phyloP scores from a whole-genome alignment of 202 grass and related monocot species.

The Saccharum hybrid region DNA sequence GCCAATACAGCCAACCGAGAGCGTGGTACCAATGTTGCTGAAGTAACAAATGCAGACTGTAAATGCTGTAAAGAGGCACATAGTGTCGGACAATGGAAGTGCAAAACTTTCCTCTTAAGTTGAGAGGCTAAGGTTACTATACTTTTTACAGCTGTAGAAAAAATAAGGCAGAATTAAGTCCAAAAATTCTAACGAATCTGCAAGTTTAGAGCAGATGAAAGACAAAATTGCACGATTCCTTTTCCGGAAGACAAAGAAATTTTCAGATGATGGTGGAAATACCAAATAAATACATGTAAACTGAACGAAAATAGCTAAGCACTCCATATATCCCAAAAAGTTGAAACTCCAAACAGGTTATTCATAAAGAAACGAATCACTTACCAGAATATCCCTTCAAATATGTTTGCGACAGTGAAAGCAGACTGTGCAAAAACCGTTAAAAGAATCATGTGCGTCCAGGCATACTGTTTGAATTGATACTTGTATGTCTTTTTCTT shows the following conservation, averaged over 20 bases:
- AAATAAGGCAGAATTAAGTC: constrained; percentile 20
- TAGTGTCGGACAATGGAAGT: not conserved
- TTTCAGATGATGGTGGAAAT: not conserved
- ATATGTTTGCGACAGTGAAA: constrained; percentile 99
- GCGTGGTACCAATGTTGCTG: constrained; percentile 1
- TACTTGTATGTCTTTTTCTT: constrained; percentile 99
- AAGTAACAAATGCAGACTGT: constrained; percentile 18
- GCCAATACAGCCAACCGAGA: constrained; percentile 2
- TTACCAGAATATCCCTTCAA: constrained; percentile 99
- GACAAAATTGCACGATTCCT: not conserved
- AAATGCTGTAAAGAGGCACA: not conserved
- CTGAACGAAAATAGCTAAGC: not conserved
- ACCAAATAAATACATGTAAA: constrained; percentile 38
- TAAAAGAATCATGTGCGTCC: constrained; percentile 99
- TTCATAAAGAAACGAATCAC: constrained; percentile 22
- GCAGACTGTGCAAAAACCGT: constrained; percentile 90
- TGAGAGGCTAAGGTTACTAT: constrained; percentile 11
- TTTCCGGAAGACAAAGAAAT: not conserved
- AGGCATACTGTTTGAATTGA: constrained; percentile 99
- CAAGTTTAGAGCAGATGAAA: constrained; percentile 4
- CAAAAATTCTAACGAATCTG: not conserved
- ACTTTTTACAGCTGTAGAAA: not conserved
- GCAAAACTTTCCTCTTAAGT: constrained; percentile 3
- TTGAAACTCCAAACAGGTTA: not conserved
- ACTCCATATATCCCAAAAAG: not conserved